These are phyloP conservation scores for Eucalyptus dawsonii DNA, from an alignment of 345 rosid genomes.

Conservation along the genomic window DNA sequence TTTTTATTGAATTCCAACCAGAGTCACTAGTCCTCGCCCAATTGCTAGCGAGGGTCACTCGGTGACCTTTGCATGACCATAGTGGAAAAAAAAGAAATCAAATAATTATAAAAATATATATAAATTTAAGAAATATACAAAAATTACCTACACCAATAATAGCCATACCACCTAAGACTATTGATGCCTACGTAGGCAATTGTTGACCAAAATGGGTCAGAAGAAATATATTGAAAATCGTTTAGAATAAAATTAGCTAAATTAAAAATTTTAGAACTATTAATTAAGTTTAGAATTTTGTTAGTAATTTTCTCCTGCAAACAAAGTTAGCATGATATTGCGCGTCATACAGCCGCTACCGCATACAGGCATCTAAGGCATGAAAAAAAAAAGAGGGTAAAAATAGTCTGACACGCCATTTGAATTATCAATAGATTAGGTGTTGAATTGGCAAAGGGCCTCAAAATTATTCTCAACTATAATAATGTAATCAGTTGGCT, in stretches of 20 bases:
- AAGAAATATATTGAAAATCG: not conserved
- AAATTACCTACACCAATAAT: accelerated
- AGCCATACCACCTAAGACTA: accelerated
- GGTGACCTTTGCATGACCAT: not conserved
- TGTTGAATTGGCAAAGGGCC: not conserved
- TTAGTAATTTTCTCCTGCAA: not conserved
- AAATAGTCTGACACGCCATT: not conserved
- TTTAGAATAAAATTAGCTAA: not conserved
- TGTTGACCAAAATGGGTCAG: accelerated
- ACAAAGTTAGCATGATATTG: not conserved
- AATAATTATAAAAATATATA: not conserved
- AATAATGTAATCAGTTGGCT: not conserved
- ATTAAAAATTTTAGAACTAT: not conserved
- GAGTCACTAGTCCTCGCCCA: not conserved
- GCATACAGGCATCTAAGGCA: not conserved
- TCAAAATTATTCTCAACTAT: not conserved
- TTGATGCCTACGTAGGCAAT: accelerated
- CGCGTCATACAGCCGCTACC: not conserved
- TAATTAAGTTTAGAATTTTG: not conserved
- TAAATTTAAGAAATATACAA: not conserved
- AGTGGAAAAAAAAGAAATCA: not conserved
- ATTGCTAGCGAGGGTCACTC: not conserved
- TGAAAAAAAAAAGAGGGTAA: not conserved
- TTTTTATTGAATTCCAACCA: not conserved
- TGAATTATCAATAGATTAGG: not conserved